Evolutionary conservation across 208 protist genomes (phyloP).

Genomic region (Leishmania tarentolae): DNA sequence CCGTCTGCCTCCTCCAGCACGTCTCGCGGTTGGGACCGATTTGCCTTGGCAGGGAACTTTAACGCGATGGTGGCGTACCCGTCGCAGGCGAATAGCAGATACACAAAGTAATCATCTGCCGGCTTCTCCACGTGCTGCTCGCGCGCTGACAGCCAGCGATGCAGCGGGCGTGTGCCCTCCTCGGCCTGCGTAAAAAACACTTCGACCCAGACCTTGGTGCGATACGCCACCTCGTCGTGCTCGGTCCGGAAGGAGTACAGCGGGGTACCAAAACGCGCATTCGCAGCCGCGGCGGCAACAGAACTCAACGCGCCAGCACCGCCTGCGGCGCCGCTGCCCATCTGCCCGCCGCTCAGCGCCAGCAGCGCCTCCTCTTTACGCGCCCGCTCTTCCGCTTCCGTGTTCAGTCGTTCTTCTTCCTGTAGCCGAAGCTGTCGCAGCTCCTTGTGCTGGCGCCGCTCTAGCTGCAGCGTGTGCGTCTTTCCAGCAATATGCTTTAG

Average conservation of each 20-base stretch:
- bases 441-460: constrained; percentile 61
- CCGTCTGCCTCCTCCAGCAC: constrained; percentile 29
- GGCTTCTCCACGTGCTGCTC: constrained; percentile 76
- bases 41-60: constrained; percentile 68
- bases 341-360: constrained; percentile 34
- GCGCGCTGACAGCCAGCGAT: constrained; percentile 82
- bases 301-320: background rate
- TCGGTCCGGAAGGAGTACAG: constrained; percentile 77
- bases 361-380: constrained; percentile 47
- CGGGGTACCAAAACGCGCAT: constrained; percentile 51
- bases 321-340: background rate
- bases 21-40: constrained; percentile 34
- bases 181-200: constrained; percentile 65
- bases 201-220: constrained; percentile 84
- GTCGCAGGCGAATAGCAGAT: constrained; percentile 85
- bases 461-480: constrained; percentile 70
- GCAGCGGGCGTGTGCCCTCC: constrained; percentile 66
- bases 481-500: constrained; percentile 80
- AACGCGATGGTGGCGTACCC: constrained; percentile 81
- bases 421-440: constrained; percentile 54
- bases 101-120: constrained; percentile 65
- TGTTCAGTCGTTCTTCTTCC: constrained; percentile 62
- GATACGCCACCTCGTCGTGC: constrained; percentile 50
- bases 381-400: constrained; percentile 43
- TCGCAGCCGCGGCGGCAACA: constrained; percentile 16